These are phyloP conservation scores for Maudiozyma serrabonitensis DNA, from an alignment of 805 yeast genomes.

Conservation along the genomic window DNA sequence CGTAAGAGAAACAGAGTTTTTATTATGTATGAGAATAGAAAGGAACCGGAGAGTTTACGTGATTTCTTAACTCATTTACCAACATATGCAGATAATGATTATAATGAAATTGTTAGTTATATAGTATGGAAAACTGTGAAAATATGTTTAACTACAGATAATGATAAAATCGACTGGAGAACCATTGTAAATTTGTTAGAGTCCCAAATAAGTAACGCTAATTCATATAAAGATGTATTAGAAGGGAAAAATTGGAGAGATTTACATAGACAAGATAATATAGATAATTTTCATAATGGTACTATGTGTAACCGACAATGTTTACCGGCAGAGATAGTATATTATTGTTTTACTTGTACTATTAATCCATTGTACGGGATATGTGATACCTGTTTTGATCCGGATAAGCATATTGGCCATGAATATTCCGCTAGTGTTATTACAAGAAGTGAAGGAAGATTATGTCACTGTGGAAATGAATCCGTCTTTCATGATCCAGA, in stretches of 20 bases:
- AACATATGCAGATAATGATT: slow-evolving; percentile 15
- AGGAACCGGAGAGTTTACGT: slow-evolving; percentile 10
- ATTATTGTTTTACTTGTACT: slow-evolving; percentile 27
- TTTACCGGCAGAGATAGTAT: slow-evolving; percentile 23
- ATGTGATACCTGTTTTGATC: slow-evolving; percentile 67
- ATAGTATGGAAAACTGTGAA: slow-evolving; percentile 21
- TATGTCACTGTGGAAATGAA: slow-evolving; percentile 28
- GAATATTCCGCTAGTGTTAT: slow-evolving; percentile 20
- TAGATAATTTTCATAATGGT: slow-evolving; percentile 13
- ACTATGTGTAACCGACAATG: slow-evolving; percentile 22
- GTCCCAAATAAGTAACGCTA: slow-evolving; percentile 15
- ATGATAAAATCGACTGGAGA: slow-evolving; percentile 16
- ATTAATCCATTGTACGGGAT: slow-evolving; percentile 31
- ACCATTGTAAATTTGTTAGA: slow-evolving; percentile 11
- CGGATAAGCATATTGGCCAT: slow-evolving; percentile 64
- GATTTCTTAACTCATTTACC: slow-evolving; percentile 24
- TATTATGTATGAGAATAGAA: neutral
- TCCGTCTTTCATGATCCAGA: slow-evolving; percentile 16
- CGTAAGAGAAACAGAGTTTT: neutral
- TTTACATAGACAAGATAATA: neutral
- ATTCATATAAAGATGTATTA: slow-evolving; percentile 11
- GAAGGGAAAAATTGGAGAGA: slow-evolving; percentile 13
- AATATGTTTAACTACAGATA: slow-evolving; percentile 9
- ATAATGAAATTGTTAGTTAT: slow-evolving; percentile 19
- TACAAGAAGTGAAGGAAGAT: slow-evolving; percentile 23